Evolutionary conservation across 768 basidiomycete genomes (phyloP).

Genomic region (Boletus rubroflammeus): DNA sequence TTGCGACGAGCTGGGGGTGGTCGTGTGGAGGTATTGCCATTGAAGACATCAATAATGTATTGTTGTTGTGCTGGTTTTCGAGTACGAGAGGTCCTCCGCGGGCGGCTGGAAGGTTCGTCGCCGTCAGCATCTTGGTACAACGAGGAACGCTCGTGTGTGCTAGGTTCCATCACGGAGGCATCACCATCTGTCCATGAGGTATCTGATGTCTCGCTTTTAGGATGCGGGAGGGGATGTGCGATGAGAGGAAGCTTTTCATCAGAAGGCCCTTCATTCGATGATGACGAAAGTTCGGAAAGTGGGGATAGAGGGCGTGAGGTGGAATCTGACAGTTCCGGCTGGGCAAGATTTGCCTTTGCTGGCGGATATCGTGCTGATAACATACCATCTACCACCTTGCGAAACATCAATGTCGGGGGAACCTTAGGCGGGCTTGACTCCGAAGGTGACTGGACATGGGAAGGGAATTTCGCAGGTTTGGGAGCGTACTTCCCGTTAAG

Average conservation of each 20-base stretch:
- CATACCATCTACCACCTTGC: conserved; percentile 40
- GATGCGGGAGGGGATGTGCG: neutral
- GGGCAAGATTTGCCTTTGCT: conserved; percentile 13
- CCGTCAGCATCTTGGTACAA: conserved; percentile 10
- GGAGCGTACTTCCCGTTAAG: conserved; percentile 27
- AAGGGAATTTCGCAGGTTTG: conserved; percentile 16
- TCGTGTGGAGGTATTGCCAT: conserved; percentile 24
- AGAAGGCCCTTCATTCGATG: conserved; percentile 15
- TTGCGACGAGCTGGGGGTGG: conserved; percentile 44
- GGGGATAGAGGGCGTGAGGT: conserved; percentile 6
- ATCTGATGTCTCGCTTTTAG: neutral
- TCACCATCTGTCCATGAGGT: neutral
- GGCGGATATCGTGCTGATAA: conserved; percentile 27
- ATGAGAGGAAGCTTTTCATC: neutral
- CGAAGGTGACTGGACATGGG: conserved; percentile 9
- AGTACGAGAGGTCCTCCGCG: conserved; percentile 50
- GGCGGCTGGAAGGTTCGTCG: conserved; percentile 10
- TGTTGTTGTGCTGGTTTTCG: conserved; percentile 40
- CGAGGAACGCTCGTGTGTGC: conserved; percentile 3
- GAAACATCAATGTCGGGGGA: conserved; percentile 34
- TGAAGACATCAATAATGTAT: conserved; percentile 39
- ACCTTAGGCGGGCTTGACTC: conserved; percentile 19
- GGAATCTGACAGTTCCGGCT: conserved; percentile 4
- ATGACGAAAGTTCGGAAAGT: conserved; percentile 26
- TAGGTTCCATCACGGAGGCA: conserved; percentile 9